These are phyloP conservation scores for Trichocladium antarcticum DNA, from an alignment of 495 filamentous ascomycete species.

Conservation along the genomic window DNA sequence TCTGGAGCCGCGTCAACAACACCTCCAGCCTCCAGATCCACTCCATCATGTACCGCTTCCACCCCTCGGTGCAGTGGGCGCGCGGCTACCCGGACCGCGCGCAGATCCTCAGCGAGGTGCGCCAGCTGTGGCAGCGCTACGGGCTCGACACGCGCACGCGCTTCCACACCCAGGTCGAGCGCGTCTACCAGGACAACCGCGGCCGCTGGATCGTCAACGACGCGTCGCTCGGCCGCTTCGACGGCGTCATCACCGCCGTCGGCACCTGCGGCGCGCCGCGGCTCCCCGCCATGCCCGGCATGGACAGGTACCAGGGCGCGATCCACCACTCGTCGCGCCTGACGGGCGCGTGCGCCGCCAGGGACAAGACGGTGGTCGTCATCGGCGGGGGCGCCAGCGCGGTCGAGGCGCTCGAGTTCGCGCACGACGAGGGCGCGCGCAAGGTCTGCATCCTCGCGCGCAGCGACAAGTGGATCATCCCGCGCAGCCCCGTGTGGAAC, in stretches of 20 bases:
- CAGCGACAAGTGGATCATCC: conserved; percentile 84
- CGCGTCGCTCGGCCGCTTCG: conserved; percentile 54
- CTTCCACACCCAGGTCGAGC: conserved; percentile 58
- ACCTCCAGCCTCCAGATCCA: conserved; percentile 76
- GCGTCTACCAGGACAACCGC: conserved; percentile 53
- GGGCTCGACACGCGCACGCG: conserved; percentile 56
- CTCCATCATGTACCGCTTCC: conserved; percentile 80
- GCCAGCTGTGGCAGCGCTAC: conserved; percentile 64
- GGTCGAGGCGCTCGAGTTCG: conserved; percentile 76
- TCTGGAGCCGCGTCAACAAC: conserved; percentile 73
- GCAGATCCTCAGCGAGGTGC: conserved; percentile 61
- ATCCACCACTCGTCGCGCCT: conserved; percentile 66
- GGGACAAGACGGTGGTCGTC: conserved; percentile 61
- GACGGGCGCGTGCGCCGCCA: conserved; percentile 47
- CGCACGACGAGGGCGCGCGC: conserved; percentile 50
- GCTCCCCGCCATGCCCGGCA: conserved; percentile 53
- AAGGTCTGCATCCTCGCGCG: conserved; percentile 65
- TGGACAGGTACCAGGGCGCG: conserved; percentile 54
- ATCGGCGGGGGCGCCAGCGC: conserved; percentile 74
- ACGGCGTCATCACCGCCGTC: conserved; percentile 65
- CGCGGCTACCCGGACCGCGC: conserved; percentile 61
- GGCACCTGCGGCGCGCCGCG: conserved; percentile 73
- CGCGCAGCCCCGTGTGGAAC: conserved; percentile 64
- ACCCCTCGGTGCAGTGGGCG: conserved; percentile 65
- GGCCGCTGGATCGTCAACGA: conserved; percentile 72